Percentiles rank a stretch among this genome's conserved stretches.
These are phyloP conservation scores for Coemansia sp. DNA, from an alignment of 192 early-diverging fungal genomes.

Conservation along the genomic window DNA sequence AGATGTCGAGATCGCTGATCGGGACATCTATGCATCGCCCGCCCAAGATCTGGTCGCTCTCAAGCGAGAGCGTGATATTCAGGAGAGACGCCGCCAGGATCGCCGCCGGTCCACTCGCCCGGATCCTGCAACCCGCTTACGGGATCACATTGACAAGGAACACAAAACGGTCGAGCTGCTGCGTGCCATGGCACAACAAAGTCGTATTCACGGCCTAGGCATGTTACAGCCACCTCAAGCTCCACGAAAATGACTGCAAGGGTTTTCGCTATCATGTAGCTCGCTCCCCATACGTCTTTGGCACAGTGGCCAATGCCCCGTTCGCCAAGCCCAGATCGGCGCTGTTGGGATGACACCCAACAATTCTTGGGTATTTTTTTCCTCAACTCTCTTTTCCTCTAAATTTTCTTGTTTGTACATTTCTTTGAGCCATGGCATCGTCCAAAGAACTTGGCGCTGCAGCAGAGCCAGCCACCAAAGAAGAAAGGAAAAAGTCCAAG, in stretches of 20 bases:
- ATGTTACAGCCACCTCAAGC: slow-evolving; percentile 10
- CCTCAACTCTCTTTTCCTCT: not conserved
- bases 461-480: not conserved
- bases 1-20: slow-evolving; percentile 27
- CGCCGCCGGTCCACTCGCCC: slow-evolving; percentile 1
- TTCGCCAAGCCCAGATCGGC: no score
- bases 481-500: slow-evolving; percentile 18
- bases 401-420: not conserved
- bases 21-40: slow-evolving; percentile 44
- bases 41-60: slow-evolving; percentile 42
- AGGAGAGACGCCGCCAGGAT: slow-evolving; percentile 12
- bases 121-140: slow-evolving; percentile 7
- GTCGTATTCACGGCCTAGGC: slow-evolving; percentile 27
- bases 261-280: no score
- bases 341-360: not conserved
- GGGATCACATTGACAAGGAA: slow-evolving; percentile 63
- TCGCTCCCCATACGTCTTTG: no score
- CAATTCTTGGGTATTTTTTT: not conserved
- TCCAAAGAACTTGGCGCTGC: not conserved
- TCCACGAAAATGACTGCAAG: not conserved
- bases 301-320: no score
- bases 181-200: slow-evolving; percentile 63
- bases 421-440: slow-evolving; percentile 1
- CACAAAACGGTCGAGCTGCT: slow-evolving; percentile 68
- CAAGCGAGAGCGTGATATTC: slow-evolving; percentile 17